phyloP scores from a whole-genome alignment of 768 basidiomycete species.

The Trichaptum fuscoviolaceum region DNA sequence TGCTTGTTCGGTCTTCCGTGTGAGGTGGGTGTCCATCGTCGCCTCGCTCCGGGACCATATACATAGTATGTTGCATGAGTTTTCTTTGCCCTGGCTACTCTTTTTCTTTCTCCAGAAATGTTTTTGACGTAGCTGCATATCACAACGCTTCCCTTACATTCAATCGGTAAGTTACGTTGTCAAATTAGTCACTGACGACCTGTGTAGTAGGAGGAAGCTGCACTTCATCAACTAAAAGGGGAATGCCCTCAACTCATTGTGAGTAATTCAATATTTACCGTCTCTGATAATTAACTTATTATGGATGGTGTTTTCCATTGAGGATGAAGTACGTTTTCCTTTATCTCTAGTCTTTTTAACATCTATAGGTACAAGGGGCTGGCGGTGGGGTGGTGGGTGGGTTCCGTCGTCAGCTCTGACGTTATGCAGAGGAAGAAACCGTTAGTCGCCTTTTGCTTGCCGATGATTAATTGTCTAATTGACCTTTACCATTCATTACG shows the following conservation, averaged over 20 bases:
- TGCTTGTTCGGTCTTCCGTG: not conserved
- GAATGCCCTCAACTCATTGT: not conserved
- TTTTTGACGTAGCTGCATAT: not conserved
- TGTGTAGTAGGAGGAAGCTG: not conserved
- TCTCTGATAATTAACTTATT: not conserved
- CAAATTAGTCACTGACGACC: no score
- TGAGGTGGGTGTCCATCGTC: not conserved
- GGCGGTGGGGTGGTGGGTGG: constrained; percentile 1
- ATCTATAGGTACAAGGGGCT: not conserved
- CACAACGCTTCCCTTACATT: not conserved
- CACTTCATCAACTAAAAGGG: not conserved
- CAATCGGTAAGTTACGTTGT: not conserved
- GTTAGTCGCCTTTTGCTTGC: not conserved
- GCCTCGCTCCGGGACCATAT: not conserved
- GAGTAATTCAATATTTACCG: not conserved
- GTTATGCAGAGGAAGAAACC: not conserved
- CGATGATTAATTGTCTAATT: not conserved
- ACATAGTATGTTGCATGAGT: not conserved
- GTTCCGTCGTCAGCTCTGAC: not conserved
- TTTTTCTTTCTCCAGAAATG: not conserved
- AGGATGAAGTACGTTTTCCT: not conserved
- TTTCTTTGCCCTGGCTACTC: not conserved
- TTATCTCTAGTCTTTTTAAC: not conserved
- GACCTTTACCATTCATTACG: no score
- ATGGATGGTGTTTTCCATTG: not conserved